A percentile compares a stretch with the other conserved stretches of the same genome.
phyloP scores from a whole-genome alignment of 768 basidiomycete genomes.

The Boletus speciosus region DNA sequence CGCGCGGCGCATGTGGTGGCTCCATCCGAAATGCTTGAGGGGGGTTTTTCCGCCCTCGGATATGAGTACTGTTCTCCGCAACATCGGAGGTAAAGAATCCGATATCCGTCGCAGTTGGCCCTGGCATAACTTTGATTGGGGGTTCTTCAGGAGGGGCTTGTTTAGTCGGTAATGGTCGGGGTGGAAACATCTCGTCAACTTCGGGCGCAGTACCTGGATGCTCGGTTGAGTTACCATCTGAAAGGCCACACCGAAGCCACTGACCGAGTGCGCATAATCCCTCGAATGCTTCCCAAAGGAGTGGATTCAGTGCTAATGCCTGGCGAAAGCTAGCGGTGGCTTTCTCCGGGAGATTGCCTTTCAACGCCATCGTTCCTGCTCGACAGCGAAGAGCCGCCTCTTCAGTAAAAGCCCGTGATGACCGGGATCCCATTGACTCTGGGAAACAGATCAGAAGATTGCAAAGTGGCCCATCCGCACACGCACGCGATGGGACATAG shows the following conservation, averaged over 20 bases:
- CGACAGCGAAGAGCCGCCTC: slow-evolving; percentile 73
- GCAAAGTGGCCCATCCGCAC: slow-evolving; percentile 1
- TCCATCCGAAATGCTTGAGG: slow-evolving; percentile 57
- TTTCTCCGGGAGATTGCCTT: slow-evolving; percentile 72
- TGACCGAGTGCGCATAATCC: slow-evolving; percentile 78
- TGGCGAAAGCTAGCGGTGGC: slow-evolving; percentile 70
- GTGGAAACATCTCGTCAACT: slow-evolving; percentile 70
- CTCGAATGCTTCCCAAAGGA: slow-evolving; percentile 92
- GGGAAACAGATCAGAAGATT: slow-evolving; percentile 13
- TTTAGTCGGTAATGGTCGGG: slow-evolving; percentile 54
- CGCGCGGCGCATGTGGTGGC: slow-evolving; percentile 48
- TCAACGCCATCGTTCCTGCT: slow-evolving; percentile 71
- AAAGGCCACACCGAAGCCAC: slow-evolving; percentile 18
- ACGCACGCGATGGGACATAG: slow-evolving; percentile 59
- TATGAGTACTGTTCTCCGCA: slow-evolving; percentile 51
- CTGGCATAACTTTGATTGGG: slow-evolving; percentile 34
- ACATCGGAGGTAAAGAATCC: slow-evolving; percentile 78
- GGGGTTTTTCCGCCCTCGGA: slow-evolving; percentile 55
- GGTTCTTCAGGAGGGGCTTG: slow-evolving; percentile 51
- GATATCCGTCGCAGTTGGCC: slow-evolving; percentile 57
- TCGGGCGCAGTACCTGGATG: slow-evolving; percentile 62
- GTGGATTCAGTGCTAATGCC: slow-evolving; percentile 69
- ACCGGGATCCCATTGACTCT: slow-evolving; percentile 57
- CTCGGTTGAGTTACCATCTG: slow-evolving; percentile 11
- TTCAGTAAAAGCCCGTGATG: slow-evolving; percentile 61